Base-by-base conservation (phyloP, 139 green algal genomes). In the Zygnema cylindricum region DNA sequence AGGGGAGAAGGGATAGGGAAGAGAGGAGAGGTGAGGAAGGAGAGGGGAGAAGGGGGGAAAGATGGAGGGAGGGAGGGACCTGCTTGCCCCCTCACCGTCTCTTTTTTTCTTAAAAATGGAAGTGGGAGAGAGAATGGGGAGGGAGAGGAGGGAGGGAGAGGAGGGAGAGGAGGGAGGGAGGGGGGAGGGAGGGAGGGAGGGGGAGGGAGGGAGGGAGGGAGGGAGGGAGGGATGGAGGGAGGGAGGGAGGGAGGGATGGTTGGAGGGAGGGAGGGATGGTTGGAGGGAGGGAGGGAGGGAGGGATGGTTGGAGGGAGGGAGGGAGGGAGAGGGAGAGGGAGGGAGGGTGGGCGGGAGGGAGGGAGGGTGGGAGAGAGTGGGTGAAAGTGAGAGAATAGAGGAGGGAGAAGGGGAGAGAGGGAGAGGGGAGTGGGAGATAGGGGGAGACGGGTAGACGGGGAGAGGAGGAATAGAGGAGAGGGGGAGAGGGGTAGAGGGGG, bases 401-500 rank as follows among this genome's bases (percentile, higher is more conserved):
- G 71, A 79, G 71, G 11, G 71, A 11, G 71, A 11, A 16, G 41
- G 71, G 41, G 71, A 79, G 71, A 11, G 71, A 79, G 11, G 11
- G 71, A 79, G 11, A 79, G 71, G 3, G 71, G 71, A 79, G 71
- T 25, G 71, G 41, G 71, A 79, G 71, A 11, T 3, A 79, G 71
- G 41, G 71, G 11, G 71, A 11, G 71, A 79, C 16, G 41, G 71
- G 11, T n/a, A n/a, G n/a, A n/a, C n/a, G n/a, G n/a, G n/a, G n/a
- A n/a, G n/a, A n/a, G n/a, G n/a, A n/a, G n/a, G n/a, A n/a, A n/a
- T n/a, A n/a, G n/a, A n/a, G n/a, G n/a, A n/a, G n/a, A n/a, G n/a
- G n/a, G n/a, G n/a, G n/a, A n/a, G n/a, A n/a, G n/a, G n/a, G n/a
- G n/a, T n/a, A n/a, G n/a, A n/a, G n/a, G n/a, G n/a, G n/a, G n/a